These are phyloP conservation scores for Paramyrothecium sp. DNA, from an alignment of 2,329 filamentous ascomycete genomes.

Conservation along the genomic window DNA sequence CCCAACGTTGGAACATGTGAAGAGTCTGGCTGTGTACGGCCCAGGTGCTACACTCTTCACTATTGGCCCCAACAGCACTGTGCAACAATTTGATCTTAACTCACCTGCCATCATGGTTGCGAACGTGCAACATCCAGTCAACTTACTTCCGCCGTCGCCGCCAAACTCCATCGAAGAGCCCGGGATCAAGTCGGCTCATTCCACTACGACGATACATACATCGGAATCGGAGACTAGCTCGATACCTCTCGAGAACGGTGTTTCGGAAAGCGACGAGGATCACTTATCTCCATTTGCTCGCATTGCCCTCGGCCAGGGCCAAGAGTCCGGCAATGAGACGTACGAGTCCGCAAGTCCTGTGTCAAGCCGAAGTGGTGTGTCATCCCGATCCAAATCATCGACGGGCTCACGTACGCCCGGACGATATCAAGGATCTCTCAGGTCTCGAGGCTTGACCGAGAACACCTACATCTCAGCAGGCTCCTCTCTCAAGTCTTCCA, in stretches of 20 bases:
- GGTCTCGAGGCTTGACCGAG: constrained; percentile 57
- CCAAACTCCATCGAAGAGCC: constrained; percentile 78
- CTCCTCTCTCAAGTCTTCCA: constrained; percentile 41
- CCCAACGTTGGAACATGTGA: constrained; percentile 78
- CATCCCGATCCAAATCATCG: constrained; percentile 55
- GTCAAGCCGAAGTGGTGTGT: constrained; percentile 62
- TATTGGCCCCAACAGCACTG: constrained; percentile 79
- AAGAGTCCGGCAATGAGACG: constrained; percentile 56
- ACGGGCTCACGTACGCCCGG: constrained; percentile 51
- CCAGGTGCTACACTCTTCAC: constrained; percentile 92
- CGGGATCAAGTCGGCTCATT: constrained; percentile 47
- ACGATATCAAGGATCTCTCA: constrained; percentile 47
- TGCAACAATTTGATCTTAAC: constrained; percentile 94
- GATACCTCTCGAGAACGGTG: constrained; percentile 53
- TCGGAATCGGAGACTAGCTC: constrained; percentile 56
- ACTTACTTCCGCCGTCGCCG: constrained; percentile 75
- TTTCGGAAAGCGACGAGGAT: constrained; percentile 76
- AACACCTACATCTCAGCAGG: constrained; percentile 69
- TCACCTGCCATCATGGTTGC: constrained; percentile 77
- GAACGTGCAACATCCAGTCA: constrained; percentile 82
- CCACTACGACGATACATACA: constrained; percentile 43
- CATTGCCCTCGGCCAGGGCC: constrained; percentile 68
- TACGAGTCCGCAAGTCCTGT: constrained; percentile 66
- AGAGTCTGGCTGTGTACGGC: constrained; percentile 83
- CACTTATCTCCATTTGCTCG: constrained; percentile 74